A percentile compares a stretch with the other conserved stretches of the same genome.
phyloP scores from a whole-genome alignment of 306 rosid genomes.

The Quercus alba region DNA sequence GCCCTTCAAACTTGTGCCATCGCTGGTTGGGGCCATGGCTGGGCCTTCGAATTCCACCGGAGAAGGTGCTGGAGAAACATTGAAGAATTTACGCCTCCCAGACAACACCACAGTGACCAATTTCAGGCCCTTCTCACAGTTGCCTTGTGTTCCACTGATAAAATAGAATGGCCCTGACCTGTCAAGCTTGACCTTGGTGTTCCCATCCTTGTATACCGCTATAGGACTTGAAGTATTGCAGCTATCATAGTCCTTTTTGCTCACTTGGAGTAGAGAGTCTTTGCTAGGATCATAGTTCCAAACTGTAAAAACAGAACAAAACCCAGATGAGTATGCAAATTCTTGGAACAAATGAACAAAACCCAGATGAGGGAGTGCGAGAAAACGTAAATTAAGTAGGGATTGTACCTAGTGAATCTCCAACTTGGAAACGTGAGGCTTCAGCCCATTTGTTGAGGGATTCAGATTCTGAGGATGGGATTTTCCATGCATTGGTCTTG shows the following conservation, averaged over 20 bases:
- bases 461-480: conserved; percentile 22
- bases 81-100: not conserved
- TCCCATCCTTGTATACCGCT: conserved; percentile 5
- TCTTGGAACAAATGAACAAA: not conserved
- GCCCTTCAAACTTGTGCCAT: not conserved
- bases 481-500: conserved; percentile 15
- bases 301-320: not conserved
- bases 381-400: conserved; percentile 8
- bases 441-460: conserved; percentile 33
- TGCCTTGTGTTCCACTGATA: conserved; percentile 25
- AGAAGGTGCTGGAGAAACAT: not conserved
- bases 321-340: not conserved
- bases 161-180: conserved; percentile 25
- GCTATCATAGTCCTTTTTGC: conserved; percentile 6
- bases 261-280: conserved; percentile 17
- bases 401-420: conserved; percentile 10
- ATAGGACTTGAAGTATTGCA: conserved; percentile 18
- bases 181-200: conserved; percentile 14
- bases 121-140: conserved; percentile 32
- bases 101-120: conserved; percentile 9
- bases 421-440: conserved; percentile 24
- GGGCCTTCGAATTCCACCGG: not conserved
- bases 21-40: not conserved
- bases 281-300: not conserved
- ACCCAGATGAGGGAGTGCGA: not conserved